Conservation (phyloP, 1,139 yeast species). For the Yamadazyma friedrichii region DNA sequence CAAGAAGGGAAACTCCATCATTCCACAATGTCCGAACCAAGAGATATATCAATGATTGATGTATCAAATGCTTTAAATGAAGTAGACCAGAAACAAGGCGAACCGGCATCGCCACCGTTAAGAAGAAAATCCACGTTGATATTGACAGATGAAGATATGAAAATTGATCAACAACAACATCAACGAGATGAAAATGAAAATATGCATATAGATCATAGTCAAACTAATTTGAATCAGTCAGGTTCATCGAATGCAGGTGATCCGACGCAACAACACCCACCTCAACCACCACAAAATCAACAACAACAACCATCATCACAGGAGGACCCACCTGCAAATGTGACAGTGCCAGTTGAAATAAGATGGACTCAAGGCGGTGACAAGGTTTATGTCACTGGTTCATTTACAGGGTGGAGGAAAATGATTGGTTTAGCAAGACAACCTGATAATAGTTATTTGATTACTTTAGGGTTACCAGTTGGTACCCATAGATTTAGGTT, state of each 20-base stretch:
- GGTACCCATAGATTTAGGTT: conserved; percentile 51
- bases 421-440: conserved; percentile 54
- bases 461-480: conserved; percentile 46
- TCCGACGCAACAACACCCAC: background rate
- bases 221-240: conserved; percentile 13
- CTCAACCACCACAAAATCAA: conserved; percentile 14
- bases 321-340: conserved; percentile 22
- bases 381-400: conserved; percentile 63
- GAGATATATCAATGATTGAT: conserved; percentile 39
- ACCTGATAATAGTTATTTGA: conserved; percentile 36
- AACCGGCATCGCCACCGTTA: conserved; percentile 19
- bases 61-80: conserved; percentile 31
- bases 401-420: conserved; percentile 51
- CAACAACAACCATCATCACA: conserved; percentile 15
- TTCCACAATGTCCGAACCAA: conserved; percentile 7
- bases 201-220: conserved; percentile 22
- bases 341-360: conserved; percentile 71
- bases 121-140: conserved; percentile 44
- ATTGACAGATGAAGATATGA: conserved; percentile 46
- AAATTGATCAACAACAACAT: conserved; percentile 20
- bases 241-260: no score
- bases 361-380: conserved; percentile 95
- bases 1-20: background rate
- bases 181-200: conserved; percentile 13
- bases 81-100: conserved; percentile 6